phyloP scores from a whole-genome alignment of 1,284 basidiomycete genomes.

The Pulchroboletus neoregius region DNA sequence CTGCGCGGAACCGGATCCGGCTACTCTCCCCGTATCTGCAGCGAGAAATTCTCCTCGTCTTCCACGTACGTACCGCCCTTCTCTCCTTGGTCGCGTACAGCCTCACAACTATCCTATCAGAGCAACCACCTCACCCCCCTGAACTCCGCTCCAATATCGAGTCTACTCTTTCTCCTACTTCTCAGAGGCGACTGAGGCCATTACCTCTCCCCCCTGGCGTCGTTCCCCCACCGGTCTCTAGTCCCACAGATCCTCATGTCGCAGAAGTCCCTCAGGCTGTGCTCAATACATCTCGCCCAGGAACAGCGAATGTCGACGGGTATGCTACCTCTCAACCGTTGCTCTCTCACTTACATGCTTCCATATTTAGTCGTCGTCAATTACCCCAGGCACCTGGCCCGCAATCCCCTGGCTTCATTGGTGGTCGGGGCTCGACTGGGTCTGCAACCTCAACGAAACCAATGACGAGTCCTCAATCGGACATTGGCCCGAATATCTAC shows the following conservation, averaged over 20 bases:
- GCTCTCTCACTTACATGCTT: not conserved
- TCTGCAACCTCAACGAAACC: slow-evolving; percentile 23
- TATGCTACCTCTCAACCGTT: slow-evolving; percentile 10
- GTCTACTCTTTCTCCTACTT: slow-evolving; percentile 33
- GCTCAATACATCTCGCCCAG: slow-evolving; percentile 25
- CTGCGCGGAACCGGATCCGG: slow-evolving; percentile 22
- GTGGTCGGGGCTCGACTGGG: slow-evolving; percentile 21
- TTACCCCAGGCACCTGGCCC: slow-evolving; percentile 25
- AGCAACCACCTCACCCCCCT: slow-evolving; percentile 15
- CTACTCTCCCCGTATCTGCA: slow-evolving; percentile 10
- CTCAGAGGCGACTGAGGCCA: slow-evolving; percentile 33
- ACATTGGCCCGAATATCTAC: slow-evolving; percentile 27
- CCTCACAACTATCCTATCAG: slow-evolving; percentile 7
- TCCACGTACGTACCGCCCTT: slow-evolving; percentile 20
- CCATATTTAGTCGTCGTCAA: slow-evolving; percentile 27
- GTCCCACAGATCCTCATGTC: slow-evolving; percentile 16
- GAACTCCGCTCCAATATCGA: slow-evolving; percentile 25
- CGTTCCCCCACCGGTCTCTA: slow-evolving; percentile 12
- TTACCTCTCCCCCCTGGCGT: slow-evolving; percentile 31
- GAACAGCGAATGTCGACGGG: slow-evolving; percentile 26
- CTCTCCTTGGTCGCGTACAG: not conserved
- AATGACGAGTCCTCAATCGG: slow-evolving; percentile 16
- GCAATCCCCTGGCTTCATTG: slow-evolving; percentile 15
- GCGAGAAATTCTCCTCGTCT: slow-evolving; percentile 22
- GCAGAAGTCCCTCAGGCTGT: slow-evolving; percentile 15